These are phyloP conservation scores for Diaporthe caulivora DNA, from an alignment of 2,329 filamentous ascomycete genomes.

Conservation along the genomic window DNA sequence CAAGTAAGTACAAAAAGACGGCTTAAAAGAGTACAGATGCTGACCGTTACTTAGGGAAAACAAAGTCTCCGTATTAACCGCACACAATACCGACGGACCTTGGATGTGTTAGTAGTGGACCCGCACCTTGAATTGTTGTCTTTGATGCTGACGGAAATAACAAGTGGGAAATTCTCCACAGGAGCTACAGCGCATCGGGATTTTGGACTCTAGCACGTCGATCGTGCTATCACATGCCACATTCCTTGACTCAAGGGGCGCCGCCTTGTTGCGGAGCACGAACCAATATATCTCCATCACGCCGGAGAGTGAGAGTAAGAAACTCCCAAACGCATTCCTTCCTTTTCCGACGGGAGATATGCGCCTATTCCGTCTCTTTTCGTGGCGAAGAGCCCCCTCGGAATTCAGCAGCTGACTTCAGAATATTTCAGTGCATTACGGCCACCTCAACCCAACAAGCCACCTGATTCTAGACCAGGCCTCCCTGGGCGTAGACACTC, in stretches of 20 bases:
- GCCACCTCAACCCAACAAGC: constrained; percentile 59
- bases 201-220: constrained; percentile 60
- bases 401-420: not conserved
- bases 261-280: constrained; percentile 56
- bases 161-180: constrained; percentile 6
- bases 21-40: not conserved
- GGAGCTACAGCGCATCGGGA: constrained; percentile 36
- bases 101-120: not conserved
- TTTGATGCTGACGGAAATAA: not conserved
- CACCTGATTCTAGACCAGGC: constrained; percentile 63
- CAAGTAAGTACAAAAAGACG: not conserved
- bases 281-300: constrained; percentile 69
- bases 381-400: not conserved
- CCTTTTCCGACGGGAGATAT: not conserved
- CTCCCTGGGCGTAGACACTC: constrained; percentile 66
- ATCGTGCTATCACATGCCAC: constrained; percentile 65
- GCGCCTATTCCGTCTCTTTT: not conserved
- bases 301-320: constrained; percentile 63
- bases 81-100: not conserved
- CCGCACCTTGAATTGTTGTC: not conserved
- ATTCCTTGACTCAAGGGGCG: constrained; percentile 56
- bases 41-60: not conserved
- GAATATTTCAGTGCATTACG: constrained; percentile 58
- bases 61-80: not conserved
- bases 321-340: not conserved